These are phyloP conservation scores for Santalum album DNA, from an alignment of 164 flowering plant genomes.

Conservation along the genomic window DNA sequence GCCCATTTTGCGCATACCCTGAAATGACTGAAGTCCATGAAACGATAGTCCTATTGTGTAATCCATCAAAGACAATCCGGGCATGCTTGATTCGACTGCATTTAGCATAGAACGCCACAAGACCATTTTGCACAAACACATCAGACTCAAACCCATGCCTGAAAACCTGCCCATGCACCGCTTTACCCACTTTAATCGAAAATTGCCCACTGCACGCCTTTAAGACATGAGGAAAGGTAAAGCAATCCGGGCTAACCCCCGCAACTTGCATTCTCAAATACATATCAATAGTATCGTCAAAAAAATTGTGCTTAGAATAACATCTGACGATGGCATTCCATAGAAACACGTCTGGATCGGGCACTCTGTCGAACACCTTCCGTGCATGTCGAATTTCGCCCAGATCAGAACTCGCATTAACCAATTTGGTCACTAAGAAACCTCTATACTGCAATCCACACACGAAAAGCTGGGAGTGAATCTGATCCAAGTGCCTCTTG, in stretches of 20 bases:
- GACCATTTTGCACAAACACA: constrained; percentile 45
- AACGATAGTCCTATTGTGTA: constrained; percentile 29
- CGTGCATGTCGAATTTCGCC: constrained; percentile 32
- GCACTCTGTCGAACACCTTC: constrained; percentile 57
- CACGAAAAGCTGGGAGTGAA: constrained; percentile 23
- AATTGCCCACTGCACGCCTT: constrained; percentile 37
- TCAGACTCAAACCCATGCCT: constrained; percentile 37
- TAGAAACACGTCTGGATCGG: constrained; percentile 49
- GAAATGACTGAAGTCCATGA: constrained; percentile 60
- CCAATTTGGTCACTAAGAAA: constrained; percentile 24
- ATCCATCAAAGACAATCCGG: constrained; percentile 31
- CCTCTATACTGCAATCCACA: constrained; percentile 17
- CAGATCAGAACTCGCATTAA: constrained; percentile 11
- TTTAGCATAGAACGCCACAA: constrained; percentile 47
- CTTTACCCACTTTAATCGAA: constrained; percentile 20
- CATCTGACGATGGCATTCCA: constrained; percentile 73
- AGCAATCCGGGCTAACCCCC: constrained; percentile 36
- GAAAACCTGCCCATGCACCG: constrained; percentile 39
- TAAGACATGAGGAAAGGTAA: constrained; percentile 36
- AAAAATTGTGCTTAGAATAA: constrained; percentile 35
- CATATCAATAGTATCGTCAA: constrained; percentile 33
- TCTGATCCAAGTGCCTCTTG: constrained; percentile 19
- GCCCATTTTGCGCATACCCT: constrained; percentile 45
- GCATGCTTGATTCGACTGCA: constrained; percentile 28
- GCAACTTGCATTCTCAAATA: constrained; percentile 43